Percentiles rank a stretch among this genome's conserved stretches.
phyloP scores from a whole-genome alignment of 805 yeast species.

The Lipomyces starkeyi region DNA sequence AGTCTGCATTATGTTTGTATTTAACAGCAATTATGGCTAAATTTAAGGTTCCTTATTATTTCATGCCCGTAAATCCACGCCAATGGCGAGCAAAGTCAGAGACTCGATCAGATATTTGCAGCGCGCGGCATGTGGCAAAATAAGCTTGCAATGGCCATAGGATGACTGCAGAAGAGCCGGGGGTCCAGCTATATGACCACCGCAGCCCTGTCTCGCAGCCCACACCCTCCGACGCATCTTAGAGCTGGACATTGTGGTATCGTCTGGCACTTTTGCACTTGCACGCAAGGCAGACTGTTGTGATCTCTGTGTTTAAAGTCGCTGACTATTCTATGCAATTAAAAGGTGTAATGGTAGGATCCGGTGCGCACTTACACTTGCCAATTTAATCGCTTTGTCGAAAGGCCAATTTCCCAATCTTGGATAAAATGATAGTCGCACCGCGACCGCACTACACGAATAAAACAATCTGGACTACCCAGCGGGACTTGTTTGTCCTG shows the following conservation, averaged over 20 bases:
- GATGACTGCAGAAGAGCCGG: too few species aligned
- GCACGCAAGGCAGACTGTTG: neutral
- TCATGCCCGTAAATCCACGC: too few species aligned
- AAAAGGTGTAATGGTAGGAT: neutral
- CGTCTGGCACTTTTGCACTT: neutral
- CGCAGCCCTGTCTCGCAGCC: too few species aligned
- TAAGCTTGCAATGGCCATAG: too few species aligned
- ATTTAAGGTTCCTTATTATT: too few species aligned
- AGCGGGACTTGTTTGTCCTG: conserved; percentile 24
- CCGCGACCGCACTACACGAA: conserved; percentile 29
- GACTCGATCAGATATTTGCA: neutral
- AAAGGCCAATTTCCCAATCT: neutral
- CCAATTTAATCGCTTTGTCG: neutral
- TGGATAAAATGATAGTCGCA: neutral
- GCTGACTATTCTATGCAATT: too few species aligned
- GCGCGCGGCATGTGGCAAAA: too few species aligned
- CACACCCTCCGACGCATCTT: too few species aligned
- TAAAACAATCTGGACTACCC: conserved; percentile 31
- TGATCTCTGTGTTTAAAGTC: too few species aligned
- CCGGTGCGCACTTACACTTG: neutral
- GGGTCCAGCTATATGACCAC: too few species aligned
- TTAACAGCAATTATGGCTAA: neutral
- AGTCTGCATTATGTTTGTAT: neutral
- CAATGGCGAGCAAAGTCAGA: too few species aligned
- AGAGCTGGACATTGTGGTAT: neutral